Evolutionary conservation across 2,329 filamentous ascomycete species (phyloP).

Genomic region (Xylaria sp.): DNA sequence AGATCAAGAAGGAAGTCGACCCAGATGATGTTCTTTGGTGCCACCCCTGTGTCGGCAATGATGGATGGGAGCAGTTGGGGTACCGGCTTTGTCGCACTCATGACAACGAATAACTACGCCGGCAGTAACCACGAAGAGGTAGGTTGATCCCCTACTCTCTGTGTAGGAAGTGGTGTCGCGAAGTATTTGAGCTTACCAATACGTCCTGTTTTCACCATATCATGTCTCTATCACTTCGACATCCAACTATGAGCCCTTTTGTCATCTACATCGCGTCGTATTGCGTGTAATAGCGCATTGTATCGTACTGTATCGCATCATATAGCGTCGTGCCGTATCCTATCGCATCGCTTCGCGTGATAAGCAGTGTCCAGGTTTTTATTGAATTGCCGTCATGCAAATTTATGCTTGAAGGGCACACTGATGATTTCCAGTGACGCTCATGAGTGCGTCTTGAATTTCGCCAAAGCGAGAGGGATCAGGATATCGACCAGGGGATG

Average conservation of each 20-base stretch:
- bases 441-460: not conserved
- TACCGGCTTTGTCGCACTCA: constrained; percentile 22
- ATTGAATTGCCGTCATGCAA: not conserved
- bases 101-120: too few relatives aligned
- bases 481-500: not conserved
- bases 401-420: too few relatives aligned
- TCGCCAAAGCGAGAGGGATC: not conserved
- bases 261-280: too few relatives aligned
- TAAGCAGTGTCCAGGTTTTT: not conserved
- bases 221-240: too few relatives aligned
- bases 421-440: not conserved
- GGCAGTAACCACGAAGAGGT: not conserved
- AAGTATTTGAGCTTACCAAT: too few relatives aligned
- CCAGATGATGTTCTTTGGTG: constrained; percentile 46
- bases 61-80: constrained; percentile 34
- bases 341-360: not conserved
- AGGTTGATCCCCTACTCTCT: not conserved
- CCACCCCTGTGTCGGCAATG: constrained; percentile 43
- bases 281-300: too few relatives aligned
- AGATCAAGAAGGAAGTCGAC: constrained; percentile 44
- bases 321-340: too few relatives aligned
- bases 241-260: too few relatives aligned
- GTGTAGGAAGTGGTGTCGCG: too few relatives aligned
- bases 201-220: too few relatives aligned
- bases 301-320: too few relatives aligned